Conservation (phyloP, 2,329 filamentous ascomycete species). For the Penicillium occitanis region DNA sequence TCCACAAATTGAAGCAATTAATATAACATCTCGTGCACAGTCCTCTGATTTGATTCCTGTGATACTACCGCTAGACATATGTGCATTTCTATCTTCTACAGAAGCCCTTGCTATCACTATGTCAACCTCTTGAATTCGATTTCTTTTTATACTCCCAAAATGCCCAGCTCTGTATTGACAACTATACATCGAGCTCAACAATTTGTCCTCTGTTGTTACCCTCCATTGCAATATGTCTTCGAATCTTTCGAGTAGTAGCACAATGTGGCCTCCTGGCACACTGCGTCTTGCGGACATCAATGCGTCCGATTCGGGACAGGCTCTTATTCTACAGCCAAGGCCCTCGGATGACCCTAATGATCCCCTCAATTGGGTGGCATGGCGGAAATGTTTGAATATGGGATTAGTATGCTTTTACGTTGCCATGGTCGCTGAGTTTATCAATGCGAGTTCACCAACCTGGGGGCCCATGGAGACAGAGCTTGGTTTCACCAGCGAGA, state of each 20-base stretch:
- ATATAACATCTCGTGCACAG: background rate
- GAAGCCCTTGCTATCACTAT: background rate
- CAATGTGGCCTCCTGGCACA: slow-evolving; percentile 12
- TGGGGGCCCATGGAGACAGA: slow-evolving; percentile 48
- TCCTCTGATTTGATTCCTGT: background rate
- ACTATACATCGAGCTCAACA: background rate
- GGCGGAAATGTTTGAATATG: slow-evolving; percentile 6
- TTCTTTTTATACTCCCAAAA: background rate
- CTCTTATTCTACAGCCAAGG: slow-evolving; percentile 8
- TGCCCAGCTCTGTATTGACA: background rate
- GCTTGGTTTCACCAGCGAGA: slow-evolving; percentile 44
- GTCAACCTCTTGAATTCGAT: background rate
- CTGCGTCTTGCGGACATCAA: background rate
- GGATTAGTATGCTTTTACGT: slow-evolving; percentile 4
- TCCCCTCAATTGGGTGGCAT: background rate
- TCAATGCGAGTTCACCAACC: slow-evolving; percentile 44
- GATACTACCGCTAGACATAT: too few relatives aligned
- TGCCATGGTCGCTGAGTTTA: slow-evolving; percentile 2
- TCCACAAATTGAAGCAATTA: background rate
- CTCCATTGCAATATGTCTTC: background rate
- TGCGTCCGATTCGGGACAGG: background rate
- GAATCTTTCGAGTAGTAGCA: background rate
- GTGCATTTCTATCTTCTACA: background rate
- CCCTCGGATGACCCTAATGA: slow-evolving; percentile 13
- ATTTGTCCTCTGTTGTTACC: background rate